Base-by-base conservation (phyloP, 2,329 filamentous ascomycete species). In the Juglanconis sp. region DNA sequence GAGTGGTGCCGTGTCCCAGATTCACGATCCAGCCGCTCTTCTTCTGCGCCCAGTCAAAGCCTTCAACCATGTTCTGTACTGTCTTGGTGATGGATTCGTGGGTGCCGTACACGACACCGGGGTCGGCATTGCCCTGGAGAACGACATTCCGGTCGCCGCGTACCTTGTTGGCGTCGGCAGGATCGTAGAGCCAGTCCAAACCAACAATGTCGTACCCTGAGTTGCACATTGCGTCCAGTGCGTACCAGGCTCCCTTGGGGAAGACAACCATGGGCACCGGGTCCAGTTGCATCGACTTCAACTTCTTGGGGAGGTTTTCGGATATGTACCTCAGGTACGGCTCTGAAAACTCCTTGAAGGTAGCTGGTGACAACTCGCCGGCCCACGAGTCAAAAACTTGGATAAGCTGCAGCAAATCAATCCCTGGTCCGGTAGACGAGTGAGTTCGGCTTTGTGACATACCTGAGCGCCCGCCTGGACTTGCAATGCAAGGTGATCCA, bases 351-450 rank as follows among this genome's bases (percentile, higher is more conserved):
- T 88, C 81, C 70, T 88, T 88, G 79, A 97, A 99, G 1, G 90
- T 86, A 6, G 85, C 76, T 1, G 95, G 94, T 8, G 90, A 92
- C 50, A 99, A 82, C 77, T 99, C 95, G 47, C 92, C 93, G 2
- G 95, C 95, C 94, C 95, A 99, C 0, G 94, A 98, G 73, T 99
- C 95, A 71, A 99, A 99, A 11, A 99, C 92, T 81, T 98, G 95
- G 34, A 98, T 81, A 72, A 97, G 85, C 87, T 91, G 11, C 8
- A 1, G 31, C 15, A 40, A 30, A 61, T 67, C 40, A 69, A 65
- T 34, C 32, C 8, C 4, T 15, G 35, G n/a, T 0, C 5, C 13
- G 34, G 6, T 15, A 38, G 8, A 11, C 15, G 2, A n/a, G 7
- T 11, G n/a, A 17, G 11, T 36, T 34, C 10, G 48, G 13, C 17